These are phyloP conservation scores for Silene noctiflora DNA, from an alignment of 179 eudicot genomes.

Conservation along the genomic window DNA sequence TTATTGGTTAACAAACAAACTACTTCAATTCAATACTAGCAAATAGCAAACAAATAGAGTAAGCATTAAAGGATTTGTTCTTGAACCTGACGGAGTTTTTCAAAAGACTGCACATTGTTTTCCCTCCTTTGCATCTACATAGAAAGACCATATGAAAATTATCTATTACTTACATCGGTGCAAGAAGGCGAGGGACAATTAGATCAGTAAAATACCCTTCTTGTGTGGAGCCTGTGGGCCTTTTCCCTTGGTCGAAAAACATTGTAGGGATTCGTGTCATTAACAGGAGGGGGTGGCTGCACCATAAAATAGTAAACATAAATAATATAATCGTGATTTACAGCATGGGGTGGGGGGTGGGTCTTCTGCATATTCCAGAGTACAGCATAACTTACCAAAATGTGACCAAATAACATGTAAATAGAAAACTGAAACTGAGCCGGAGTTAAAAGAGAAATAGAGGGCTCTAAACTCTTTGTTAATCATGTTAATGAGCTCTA, in stretches of 20 bases:
- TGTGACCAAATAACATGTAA: too few species aligned
- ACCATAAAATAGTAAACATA: conserved; percentile 15
- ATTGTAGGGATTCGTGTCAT: conserved; percentile 96
- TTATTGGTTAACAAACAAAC: neutral
- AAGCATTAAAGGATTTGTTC: neutral
- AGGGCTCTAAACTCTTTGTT: neutral
- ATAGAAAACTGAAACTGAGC: neutral
- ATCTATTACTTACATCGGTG: neutral
- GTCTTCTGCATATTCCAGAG: neutral
- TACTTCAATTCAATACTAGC: neutral
- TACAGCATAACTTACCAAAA: too few species aligned
- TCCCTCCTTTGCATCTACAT: conserved; percentile 95
- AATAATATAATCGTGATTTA: conserved; percentile 1
- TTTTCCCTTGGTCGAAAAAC: conserved; percentile 98
- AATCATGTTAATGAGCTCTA: neutral
- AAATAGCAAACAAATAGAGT: neutral
- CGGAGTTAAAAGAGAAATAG: neutral
- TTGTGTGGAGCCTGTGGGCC: conserved; percentile 91
- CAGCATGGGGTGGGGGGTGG: neutral
- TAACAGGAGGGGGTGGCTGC: conserved; percentile 97
- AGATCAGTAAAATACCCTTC: conserved; percentile 60
- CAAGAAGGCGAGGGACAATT: neutral
- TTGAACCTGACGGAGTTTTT: conserved; percentile 86
- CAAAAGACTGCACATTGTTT: conserved; percentile 97
- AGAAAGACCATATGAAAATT: neutral